These are phyloP conservation scores for Daldinia grandis DNA, from an alignment of 495 filamentous ascomycete genomes.

Conservation along the genomic window DNA sequence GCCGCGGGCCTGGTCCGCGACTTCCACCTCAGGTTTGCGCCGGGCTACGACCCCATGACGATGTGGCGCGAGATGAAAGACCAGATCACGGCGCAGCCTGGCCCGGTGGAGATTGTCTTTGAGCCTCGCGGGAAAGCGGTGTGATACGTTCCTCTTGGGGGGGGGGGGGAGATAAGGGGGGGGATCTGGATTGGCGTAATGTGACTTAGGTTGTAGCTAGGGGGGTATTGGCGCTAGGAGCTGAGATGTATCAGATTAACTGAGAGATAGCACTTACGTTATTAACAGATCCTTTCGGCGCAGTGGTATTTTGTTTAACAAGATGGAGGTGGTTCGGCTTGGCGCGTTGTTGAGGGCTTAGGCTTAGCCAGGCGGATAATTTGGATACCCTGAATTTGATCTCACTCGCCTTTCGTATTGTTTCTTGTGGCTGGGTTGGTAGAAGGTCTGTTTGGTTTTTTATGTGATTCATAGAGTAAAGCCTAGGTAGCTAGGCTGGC, in stretches of 20 bases:
- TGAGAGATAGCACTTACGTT: no score
- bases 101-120: background rate
- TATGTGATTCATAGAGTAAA: background rate
- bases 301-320: no score
- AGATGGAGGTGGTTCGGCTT: background rate
- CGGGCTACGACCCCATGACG: background rate
- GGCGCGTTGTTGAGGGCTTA: background rate
- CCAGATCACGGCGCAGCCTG: slow-evolving; percentile 5
- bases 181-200: background rate
- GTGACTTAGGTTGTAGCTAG: background rate
- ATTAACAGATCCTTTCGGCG: no score
- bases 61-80: slow-evolving; percentile 18
- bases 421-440: background rate
- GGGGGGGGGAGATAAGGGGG: no score
- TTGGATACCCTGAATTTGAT: background rate
- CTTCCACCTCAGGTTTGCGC: background rate
- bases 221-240: background rate
- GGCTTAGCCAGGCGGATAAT: background rate
- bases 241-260: no score
- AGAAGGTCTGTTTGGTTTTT: background rate
- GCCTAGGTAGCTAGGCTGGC: background rate
- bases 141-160: no score
- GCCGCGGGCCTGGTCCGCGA: background rate
- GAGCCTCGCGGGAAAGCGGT: background rate
- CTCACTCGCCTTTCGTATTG: background rate